Evolutionary conservation across 768 basidiomycete genomes (phyloP).

Genomic region (Cytidiella melzeri): DNA sequence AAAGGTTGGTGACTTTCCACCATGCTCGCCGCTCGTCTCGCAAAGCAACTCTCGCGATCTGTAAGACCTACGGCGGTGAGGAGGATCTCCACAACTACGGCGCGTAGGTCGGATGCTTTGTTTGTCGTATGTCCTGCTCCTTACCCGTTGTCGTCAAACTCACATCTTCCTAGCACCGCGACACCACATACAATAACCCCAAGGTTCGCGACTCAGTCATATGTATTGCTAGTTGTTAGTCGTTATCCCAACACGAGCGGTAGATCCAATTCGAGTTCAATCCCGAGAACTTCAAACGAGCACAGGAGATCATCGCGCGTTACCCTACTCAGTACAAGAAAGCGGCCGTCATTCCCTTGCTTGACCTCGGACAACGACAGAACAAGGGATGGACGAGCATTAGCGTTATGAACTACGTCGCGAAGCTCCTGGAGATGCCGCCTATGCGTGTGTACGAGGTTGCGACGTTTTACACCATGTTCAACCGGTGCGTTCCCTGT

Average conservation of each 20-base stretch:
- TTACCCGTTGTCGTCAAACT: conserved; percentile 3
- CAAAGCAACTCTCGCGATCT: conserved; percentile 6
- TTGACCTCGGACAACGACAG: conserved; percentile 94
- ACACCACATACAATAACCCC: conserved; percentile 92
- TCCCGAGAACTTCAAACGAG: conserved; percentile 75
- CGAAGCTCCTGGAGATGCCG: conserved; percentile 87
- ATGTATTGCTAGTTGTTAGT: neutral
- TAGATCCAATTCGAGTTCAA: conserved; percentile 90
- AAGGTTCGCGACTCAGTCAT: conserved; percentile 40
- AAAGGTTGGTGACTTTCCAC: neutral
- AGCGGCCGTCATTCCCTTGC: conserved; percentile 92
- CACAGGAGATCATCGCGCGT: conserved; percentile 82
- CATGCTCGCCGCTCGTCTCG: conserved; percentile 22
- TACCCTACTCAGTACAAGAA: conserved; percentile 99
- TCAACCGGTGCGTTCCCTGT: conserved; percentile 72
- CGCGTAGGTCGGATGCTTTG: conserved; percentile 71
- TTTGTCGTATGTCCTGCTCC: conserved; percentile 62
- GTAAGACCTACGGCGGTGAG: conserved; percentile 14
- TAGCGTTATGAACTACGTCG: conserved; percentile 98
- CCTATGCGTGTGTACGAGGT: conserved; percentile 99
- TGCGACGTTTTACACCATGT: conserved; percentile 99
- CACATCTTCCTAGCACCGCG: conserved; percentile 67
- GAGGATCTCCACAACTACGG: conserved; percentile 31
- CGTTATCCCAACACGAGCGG: neutral
- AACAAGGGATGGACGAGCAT: conserved; percentile 99